Base-by-base conservation (phyloP, 2,329 filamentous ascomycete genomes). In the Blastomyces parvus region DNA sequence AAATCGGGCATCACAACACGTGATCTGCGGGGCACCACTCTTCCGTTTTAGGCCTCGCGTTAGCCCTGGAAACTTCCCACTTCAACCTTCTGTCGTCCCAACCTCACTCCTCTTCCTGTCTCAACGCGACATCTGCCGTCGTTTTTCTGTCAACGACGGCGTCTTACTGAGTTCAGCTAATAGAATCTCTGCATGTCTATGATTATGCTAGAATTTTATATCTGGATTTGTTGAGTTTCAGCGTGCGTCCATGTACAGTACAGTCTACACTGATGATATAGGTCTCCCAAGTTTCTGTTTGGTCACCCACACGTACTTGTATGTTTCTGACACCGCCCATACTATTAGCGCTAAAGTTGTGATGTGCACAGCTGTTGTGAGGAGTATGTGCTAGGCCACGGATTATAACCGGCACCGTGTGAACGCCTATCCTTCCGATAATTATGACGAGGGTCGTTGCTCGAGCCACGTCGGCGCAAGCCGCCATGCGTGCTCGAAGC, bases 391-490 rank as follows among this genome's bases (percentile, higher is more conserved):
- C 25, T 53, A 61, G 59, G n/a, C 13, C 42, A 55, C 36, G 25
- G 3, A 38, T 55, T 48, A 38, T 48, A 42, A 40, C 6, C 33
- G 19, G 22, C 48, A 50, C 19, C 33, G 59, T 42, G 59, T 52
- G 48, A 55, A 56, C 8, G 8, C 38, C 50, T 56, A 42, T 25
- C 56, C 48, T 44, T 46, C 40, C 27, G 22, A 50, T 25, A 40
- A 67, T 30, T 58, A 78, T 78, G 76, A 73, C 72, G 56, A 71
- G 75, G 66, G 71, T 77, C 53, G 66, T 71, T 65, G 69, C 71
- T 62, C 73, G 74, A 66, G 68, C 72, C 52, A 70, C 67, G 60
- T 74, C 74, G 66, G 72, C 70, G 52, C 67, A 70, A 60, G 71
- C 70, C 67, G 69, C 70, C 67, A 69, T 72, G 67, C 74, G 71